Conservation (phyloP, 257 asterid species). For the Pogostemon cablin region DNA sequence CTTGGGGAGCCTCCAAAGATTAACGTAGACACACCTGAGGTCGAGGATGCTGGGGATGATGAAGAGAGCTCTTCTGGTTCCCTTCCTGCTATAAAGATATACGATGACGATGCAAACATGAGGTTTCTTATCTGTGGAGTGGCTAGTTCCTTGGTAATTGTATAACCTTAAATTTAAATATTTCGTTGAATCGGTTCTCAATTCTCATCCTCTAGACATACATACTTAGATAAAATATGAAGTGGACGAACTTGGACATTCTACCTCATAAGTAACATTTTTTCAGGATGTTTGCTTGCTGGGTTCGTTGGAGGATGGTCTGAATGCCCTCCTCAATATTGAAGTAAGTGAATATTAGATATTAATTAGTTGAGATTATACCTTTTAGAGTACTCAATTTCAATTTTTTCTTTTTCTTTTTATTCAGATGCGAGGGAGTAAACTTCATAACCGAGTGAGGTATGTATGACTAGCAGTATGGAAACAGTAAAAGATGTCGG, state of each 20-base stretch:
- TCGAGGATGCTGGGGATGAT: constrained; percentile 67
- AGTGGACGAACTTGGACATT: constrained; percentile 22
- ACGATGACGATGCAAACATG: constrained; percentile 78
- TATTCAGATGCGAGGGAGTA: constrained; percentile 90
- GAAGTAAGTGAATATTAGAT: constrained; percentile 63
- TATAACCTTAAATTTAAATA: constrained; percentile 10
- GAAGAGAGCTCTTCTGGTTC: constrained; percentile 76
- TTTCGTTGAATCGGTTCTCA: neutral
- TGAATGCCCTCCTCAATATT: constrained; percentile 79
- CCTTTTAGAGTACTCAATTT: constrained; percentile 25
- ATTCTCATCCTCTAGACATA: neutral
- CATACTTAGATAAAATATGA: neutral
- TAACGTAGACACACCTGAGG: constrained; percentile 62
- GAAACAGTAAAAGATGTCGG: neutral
- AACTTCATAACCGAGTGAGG: constrained; percentile 97
- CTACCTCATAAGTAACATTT: constrained; percentile 10
- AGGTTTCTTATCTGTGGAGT: constrained; percentile 90
- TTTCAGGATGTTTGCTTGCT: constrained; percentile 69
- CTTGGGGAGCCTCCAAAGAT: constrained; percentile 86
- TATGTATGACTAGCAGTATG: constrained; percentile 37
- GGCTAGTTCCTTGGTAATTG: constrained; percentile 68
- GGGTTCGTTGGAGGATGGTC: constrained; percentile 82
- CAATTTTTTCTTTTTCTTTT: constrained; percentile 22
- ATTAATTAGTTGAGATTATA: neutral
- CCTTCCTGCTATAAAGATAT: constrained; percentile 85